phyloP scores from a whole-genome alignment of 805 yeast species.

The Ogataea thermomethanolica region DNA sequence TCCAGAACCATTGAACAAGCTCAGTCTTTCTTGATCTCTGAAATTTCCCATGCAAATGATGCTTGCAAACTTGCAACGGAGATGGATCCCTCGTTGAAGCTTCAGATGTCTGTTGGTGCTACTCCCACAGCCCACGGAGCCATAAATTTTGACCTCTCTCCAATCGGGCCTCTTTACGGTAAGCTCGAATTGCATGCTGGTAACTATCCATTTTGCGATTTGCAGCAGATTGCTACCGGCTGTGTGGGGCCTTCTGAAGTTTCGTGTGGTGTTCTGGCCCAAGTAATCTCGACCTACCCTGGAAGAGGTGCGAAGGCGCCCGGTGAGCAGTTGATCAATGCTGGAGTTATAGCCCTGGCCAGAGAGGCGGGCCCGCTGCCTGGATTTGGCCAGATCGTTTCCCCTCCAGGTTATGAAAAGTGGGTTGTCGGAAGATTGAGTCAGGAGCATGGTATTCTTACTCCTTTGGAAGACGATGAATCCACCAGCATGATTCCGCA shows the following conservation, averaged over 20 bases:
- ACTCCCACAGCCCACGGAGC: conserved; percentile 76
- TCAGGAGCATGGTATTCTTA: conserved; percentile 77
- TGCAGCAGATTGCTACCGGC: conserved; percentile 73
- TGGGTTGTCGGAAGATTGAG: conserved; percentile 69
- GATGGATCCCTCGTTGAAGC: conserved; percentile 35
- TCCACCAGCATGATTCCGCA: conserved; percentile 41
- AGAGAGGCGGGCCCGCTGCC: conserved; percentile 59
- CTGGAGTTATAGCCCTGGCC: conserved; percentile 69
- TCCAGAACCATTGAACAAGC: conserved; percentile 46
- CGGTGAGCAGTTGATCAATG: conserved; percentile 64
- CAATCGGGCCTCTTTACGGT: conserved; percentile 32
- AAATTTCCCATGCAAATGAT: conserved; percentile 50
- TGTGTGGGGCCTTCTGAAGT: conserved; percentile 45
- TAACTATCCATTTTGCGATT: conserved; percentile 67
- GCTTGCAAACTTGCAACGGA: conserved; percentile 44
- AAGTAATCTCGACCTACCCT: conserved; percentile 58
- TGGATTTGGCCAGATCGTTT: conserved; percentile 50
- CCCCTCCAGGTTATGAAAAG: conserved; percentile 41
- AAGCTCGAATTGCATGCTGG: conserved; percentile 76
- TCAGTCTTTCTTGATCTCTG: conserved; percentile 46
- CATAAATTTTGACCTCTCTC: conserved; percentile 22
- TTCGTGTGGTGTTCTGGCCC: conserved; percentile 53
- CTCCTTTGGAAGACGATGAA: conserved; percentile 36
- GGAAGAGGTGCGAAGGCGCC: conserved; percentile 47
- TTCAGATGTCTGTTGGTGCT: conserved; percentile 71